Evolutionary conservation across 129 eudicot genomes (phyloP), one percentile per base, ranked within the genome.

Genomic region (sunflower (Helianthus annuus)): DNA sequence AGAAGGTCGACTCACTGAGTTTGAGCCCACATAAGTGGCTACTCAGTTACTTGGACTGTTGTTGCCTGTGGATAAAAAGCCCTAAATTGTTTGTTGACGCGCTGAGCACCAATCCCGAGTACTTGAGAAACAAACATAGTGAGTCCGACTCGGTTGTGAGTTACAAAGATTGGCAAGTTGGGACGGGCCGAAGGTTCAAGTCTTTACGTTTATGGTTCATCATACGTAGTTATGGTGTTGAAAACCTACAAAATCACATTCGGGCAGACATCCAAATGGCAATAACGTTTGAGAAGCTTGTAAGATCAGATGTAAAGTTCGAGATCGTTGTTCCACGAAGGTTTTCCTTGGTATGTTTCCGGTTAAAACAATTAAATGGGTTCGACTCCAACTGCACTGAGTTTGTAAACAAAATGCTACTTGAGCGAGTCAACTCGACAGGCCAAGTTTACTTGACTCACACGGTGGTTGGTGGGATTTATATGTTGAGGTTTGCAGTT

Each of bases 131-230:
- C 73, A 78, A 86, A 49, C 55, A 32, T 10, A 66, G 60, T 24
- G 88, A 78, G 10, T 74, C 72, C 1, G 72, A 67, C 63, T 63
- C 68, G 12, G 81, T 83, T 17, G 85, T 83, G 45, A 84, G 76
- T 73, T 86, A 83, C 55, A 86, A 83, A 38, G 91, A 86, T 52
- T 86, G 91, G 91, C 91, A 86, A 70, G 75, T 86, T 1, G 86
- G 80, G 13, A 55, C 78, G 36, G 69, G 84, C 16, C 80, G 88
- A 5, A 17, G 84, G 56, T 86, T 86, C 65, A 72, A 71, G 42
- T 52, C 91, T 3, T 76, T 86, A 1, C 75, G 80, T 4, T 15
- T 86, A 5, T 86, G 88, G 88, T 58, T 86, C 39, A 61, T 86
- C 1, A 11, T 86, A 22, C 86, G 91, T 12, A 78, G 84, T 48